These are phyloP conservation scores for Fusarium sp. DNA, from an alignment of 2,329 filamentous ascomycete genomes.

Conservation along the genomic window DNA sequence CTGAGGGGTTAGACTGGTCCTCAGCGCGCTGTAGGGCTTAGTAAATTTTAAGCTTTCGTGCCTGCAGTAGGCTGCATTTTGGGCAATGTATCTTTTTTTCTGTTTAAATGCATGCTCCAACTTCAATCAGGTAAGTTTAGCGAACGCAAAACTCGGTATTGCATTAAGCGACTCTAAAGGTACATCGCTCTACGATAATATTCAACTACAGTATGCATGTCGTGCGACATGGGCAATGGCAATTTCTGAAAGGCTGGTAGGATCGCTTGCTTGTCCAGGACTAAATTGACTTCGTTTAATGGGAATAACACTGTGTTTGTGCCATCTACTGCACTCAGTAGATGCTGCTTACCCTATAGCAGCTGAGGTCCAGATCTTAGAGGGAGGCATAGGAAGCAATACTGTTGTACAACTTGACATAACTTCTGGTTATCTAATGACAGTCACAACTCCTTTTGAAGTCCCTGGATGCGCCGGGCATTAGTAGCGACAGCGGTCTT, in stretches of 20 bases:
- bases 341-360: neutral
- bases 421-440: rapidly evolving
- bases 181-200: too few relatives aligned
- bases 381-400: rapidly evolving
- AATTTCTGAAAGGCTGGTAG: rapidly evolving
- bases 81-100: neutral
- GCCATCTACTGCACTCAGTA: rapidly evolving
- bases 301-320: neutral
- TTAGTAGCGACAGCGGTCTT: rapidly evolving
- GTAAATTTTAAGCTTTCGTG: neutral
- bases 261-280: rapidly evolving
- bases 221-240: neutral
- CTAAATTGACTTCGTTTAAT: rapidly evolving
- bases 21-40: neutral
- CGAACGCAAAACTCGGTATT: rapidly evolving
- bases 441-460: rapidly evolving
- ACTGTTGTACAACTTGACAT: neutral
- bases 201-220: rapidly evolving
- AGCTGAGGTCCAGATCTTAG: neutral
- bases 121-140: rapidly evolving
- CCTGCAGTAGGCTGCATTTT: neutral
- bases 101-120: neutral
- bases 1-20: rapidly evolving
- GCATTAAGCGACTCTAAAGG: neutral
- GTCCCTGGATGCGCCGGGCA: rapidly evolving